A percentile compares a stretch with the other conserved stretches of the same genome.
Evolutionary conservation across 805 yeast genomes (phyloP).

Genomic region (Monosporozyma unispora): DNA sequence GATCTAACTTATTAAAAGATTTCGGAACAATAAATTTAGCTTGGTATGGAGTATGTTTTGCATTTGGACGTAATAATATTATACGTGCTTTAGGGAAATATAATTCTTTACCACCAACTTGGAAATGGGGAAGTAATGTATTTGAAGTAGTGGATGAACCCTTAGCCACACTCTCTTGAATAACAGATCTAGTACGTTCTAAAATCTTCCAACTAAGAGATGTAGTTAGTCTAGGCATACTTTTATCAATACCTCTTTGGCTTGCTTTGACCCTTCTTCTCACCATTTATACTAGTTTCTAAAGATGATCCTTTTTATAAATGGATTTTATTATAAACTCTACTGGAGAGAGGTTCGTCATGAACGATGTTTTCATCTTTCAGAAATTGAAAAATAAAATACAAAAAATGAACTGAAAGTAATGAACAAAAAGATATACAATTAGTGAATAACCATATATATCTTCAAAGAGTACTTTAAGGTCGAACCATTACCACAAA

Average conservation of each 20-base stretch:
- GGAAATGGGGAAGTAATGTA: conserved; percentile 58
- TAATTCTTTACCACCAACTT: conserved; percentile 63
- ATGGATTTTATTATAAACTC: no score
- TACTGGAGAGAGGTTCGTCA: background rate
- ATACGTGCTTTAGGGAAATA: conserved; percentile 84
- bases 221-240: conserved; percentile 1
- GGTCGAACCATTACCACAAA: background rate
- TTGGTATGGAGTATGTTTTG: conserved; percentile 95
- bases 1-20: conserved; percentile 85
- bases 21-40: conserved; percentile 94
- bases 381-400: background rate
- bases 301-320: background rate
- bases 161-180: conserved; percentile 29
- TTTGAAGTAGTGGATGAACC: background rate
- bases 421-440: background rate
- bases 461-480: background rate
- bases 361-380: background rate
- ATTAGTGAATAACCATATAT: background rate
- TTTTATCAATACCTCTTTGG: no score
- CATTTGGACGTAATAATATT: conserved; percentile 76
- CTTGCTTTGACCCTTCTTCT: background rate
- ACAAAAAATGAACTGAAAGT: background rate
- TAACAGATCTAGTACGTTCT: conserved; percentile 39
- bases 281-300: background rate
- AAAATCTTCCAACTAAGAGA: conserved; percentile 19